A percentile compares a stretch with the other conserved stretches of the same genome.
These are phyloP conservation scores for Aspergillus asperescens DNA, from an alignment of 495 filamentous ascomycete species.

Conservation along the genomic window DNA sequence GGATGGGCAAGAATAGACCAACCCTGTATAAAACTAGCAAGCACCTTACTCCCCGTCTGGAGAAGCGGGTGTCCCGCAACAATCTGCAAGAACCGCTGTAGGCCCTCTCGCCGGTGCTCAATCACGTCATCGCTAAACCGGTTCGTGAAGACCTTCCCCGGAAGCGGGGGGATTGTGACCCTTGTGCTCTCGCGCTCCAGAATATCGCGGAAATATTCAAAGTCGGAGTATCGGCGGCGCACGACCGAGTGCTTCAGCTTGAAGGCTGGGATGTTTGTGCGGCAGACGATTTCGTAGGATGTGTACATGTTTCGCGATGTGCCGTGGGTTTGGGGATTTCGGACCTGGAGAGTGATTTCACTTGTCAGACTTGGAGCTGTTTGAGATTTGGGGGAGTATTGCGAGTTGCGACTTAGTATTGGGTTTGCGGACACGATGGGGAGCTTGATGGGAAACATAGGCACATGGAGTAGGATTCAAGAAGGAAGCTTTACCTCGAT, in stretches of 20 bases:
- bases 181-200: conserved; percentile 90
- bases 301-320: conserved; percentile 96
- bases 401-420: not conserved
- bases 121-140: conserved; percentile 98
- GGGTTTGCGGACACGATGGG: not conserved
- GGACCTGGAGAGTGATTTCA: conserved; percentile 56
- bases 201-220: conserved; percentile 98
- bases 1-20: conserved; percentile 30
- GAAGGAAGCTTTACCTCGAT: conserved; percentile 65
- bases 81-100: conserved; percentile 96
- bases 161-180: conserved; percentile 92
- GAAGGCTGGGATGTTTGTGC: conserved; percentile 98
- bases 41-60: conserved; percentile 95
- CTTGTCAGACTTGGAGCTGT: not conserved
- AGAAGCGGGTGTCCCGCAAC: conserved; percentile 93
- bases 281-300: conserved; percentile 94
- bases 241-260: conserved; percentile 83
- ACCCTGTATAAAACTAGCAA: conserved; percentile 96
- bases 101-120: conserved; percentile 83
- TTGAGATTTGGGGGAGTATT: no score
- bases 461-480: conserved; percentile 1
- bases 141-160: conserved; percentile 97
- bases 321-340: conserved; percentile 91
- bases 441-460: conserved; percentile 3
- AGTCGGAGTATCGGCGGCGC: conserved; percentile 91